Conservation (phyloP, 2,329 filamentous ascomycete species). For the Pestalotiopsis sp. region DNA sequence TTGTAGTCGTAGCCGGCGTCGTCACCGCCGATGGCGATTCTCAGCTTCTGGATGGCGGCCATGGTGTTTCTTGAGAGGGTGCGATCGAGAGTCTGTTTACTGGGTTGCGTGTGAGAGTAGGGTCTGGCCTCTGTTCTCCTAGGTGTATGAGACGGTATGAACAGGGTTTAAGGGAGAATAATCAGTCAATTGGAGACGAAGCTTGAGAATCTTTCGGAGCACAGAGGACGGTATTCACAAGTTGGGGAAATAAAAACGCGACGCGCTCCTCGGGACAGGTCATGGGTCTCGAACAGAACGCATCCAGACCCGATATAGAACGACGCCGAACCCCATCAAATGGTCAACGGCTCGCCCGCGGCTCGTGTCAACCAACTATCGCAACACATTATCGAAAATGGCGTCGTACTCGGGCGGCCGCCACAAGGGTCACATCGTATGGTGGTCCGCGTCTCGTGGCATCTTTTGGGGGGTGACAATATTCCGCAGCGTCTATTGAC, state of each 20-base stretch:
- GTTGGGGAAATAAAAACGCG: background rate
- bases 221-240: background rate
- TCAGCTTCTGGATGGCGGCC: background rate
- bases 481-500: background rate
- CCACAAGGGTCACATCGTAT: background rate
- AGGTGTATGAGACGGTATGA: background rate
- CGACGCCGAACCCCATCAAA: background rate
- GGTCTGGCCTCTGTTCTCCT: background rate
- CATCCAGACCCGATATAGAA: background rate
- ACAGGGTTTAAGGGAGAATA: background rate
- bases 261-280: background rate
- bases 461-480: background rate
- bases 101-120: background rate
- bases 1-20: conserved; percentile 81
- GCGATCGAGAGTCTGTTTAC: background rate
- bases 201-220: background rate
- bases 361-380: background rate
- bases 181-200: background rate
- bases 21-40: conserved; percentile 4
- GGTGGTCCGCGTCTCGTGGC: background rate
- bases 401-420: background rate
- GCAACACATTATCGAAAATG: background rate
- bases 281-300: background rate
- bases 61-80: background rate
- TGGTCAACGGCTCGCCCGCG: background rate